phyloP scores from a whole-genome alignment of 78 protist genomes.

The Dictyostelium citrinum region DNA sequence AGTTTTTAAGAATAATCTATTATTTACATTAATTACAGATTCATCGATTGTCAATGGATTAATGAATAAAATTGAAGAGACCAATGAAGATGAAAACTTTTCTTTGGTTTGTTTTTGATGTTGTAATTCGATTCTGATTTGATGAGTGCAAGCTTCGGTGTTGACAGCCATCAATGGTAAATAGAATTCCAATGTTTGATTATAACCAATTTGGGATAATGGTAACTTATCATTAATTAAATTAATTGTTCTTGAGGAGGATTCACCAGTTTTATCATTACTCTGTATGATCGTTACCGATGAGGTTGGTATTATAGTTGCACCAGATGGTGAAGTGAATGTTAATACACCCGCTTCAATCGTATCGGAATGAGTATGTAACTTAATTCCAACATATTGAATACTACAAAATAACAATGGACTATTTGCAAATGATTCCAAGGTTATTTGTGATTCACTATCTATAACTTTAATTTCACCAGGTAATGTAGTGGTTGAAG shows the following conservation, averaged over 20 bases:
- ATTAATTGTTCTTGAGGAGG: neutral
- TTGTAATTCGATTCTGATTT: constrained; percentile 17
- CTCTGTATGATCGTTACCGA: neutral
- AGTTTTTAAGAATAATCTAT: constrained; percentile 25
- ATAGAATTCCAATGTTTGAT: constrained; percentile 45
- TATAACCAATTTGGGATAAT: constrained; percentile 9
- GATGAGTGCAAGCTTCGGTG: constrained; percentile 37
- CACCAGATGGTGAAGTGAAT: constrained; percentile 31
- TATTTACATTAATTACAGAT: constrained; percentile 3
- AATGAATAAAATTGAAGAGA: constrained; percentile 31
- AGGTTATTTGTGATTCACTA: constrained; percentile 23
- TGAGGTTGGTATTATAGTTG: constrained; percentile 32
- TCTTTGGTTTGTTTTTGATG: constrained; percentile 73
- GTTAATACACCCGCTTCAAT: constrained; percentile 55
- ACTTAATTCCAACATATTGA: constrained; percentile 52
- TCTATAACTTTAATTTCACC: constrained; percentile 33
- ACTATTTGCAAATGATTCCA: constrained; percentile 49
- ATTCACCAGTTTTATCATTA: neutral
- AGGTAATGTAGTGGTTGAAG: neutral
- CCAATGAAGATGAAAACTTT: constrained; percentile 30
- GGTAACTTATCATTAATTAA: constrained; percentile 46
- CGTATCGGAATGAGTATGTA: constrained; percentile 40
- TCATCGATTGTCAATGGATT: constrained; percentile 57
- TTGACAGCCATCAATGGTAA: constrained; percentile 68
- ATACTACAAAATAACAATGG: constrained; percentile 30